Conservation (phyloP, 495 filamentous ascomycete species). For the Saxophila tyrrhenica region DNA sequence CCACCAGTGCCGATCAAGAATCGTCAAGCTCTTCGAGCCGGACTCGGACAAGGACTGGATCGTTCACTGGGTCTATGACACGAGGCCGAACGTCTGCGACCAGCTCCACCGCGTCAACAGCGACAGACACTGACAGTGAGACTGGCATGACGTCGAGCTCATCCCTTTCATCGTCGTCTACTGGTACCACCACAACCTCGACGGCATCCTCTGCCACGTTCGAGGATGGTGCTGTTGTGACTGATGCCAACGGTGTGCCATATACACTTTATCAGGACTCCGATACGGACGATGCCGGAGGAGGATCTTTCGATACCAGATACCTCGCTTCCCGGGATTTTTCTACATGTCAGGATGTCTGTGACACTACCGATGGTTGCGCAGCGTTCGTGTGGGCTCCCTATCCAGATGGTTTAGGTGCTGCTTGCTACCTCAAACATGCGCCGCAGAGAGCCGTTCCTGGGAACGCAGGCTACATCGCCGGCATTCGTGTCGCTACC, state of each 20-base stretch:
- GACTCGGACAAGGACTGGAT: not conserved
- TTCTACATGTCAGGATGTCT: not conserved
- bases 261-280: constrained; percentile 3
- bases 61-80: no score
- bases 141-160: not conserved
- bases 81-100: no score
- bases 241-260: constrained; percentile 1
- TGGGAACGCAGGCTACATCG: not conserved
- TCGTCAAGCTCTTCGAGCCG: not conserved
- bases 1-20: not conserved
- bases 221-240: not conserved
- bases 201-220: not conserved
- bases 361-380: not conserved
- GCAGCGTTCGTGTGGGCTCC: constrained; percentile 1
- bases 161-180: not conserved
- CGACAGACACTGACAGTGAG: not conserved
- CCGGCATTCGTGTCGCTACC: not conserved
- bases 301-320: not conserved
- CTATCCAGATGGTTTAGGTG: not conserved
- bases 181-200: no score
- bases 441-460: not conserved
- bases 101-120: not conserved
- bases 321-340: not conserved
- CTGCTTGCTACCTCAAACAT: constrained; percentile 2
- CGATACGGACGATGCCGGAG: not conserved